These are phyloP conservation scores for Hortiboletus rubellus DNA, from an alignment of 1,284 basidiomycete species.

Conservation along the genomic window DNA sequence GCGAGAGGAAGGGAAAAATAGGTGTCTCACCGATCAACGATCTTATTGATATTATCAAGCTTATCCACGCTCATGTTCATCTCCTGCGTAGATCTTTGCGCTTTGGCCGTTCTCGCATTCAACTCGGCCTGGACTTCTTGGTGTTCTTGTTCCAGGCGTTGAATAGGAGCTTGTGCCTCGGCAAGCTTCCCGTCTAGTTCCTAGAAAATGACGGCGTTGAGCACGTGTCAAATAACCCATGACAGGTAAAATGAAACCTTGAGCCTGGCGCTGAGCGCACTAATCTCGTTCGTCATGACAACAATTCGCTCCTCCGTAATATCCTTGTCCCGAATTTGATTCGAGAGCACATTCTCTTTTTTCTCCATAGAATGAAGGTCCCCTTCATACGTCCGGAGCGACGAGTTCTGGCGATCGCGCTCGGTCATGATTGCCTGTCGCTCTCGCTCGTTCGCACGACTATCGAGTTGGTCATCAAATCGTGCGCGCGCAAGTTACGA, in stretches of 20 bases:
- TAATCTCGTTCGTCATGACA: slow-evolving; percentile 61
- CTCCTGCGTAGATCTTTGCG: slow-evolving; percentile 60
- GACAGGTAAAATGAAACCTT: slow-evolving; percentile 41
- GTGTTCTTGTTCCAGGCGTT: slow-evolving; percentile 63
- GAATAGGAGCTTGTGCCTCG: slow-evolving; percentile 67
- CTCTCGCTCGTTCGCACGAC: slow-evolving; percentile 72
- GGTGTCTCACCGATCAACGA: slow-evolving; percentile 59
- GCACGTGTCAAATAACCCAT: neutral
- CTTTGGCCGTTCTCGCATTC: slow-evolving; percentile 49
- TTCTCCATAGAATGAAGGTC: slow-evolving; percentile 64
- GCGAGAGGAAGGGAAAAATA: neutral
- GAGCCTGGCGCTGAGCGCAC: slow-evolving; percentile 39
- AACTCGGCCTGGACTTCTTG: slow-evolving; percentile 55
- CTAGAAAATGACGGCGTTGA: slow-evolving; percentile 39
- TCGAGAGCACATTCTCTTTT: slow-evolving; percentile 59
- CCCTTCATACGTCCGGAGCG: slow-evolving; percentile 56
- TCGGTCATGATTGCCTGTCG: slow-evolving; percentile 59
- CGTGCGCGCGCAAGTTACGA: neutral
- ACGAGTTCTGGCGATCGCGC: slow-evolving; percentile 62
- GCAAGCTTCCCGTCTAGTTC: slow-evolving; percentile 63
- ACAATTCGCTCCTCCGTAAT: slow-evolving; percentile 61
- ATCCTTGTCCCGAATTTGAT: slow-evolving; percentile 63
- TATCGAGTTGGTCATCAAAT: slow-evolving; percentile 31
- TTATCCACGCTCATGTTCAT: slow-evolving; percentile 66
- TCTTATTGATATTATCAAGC: slow-evolving; percentile 59